Conservation (phyloP, 2,329 filamentous ascomycete species). For the Sporothrix humicola region DNA sequence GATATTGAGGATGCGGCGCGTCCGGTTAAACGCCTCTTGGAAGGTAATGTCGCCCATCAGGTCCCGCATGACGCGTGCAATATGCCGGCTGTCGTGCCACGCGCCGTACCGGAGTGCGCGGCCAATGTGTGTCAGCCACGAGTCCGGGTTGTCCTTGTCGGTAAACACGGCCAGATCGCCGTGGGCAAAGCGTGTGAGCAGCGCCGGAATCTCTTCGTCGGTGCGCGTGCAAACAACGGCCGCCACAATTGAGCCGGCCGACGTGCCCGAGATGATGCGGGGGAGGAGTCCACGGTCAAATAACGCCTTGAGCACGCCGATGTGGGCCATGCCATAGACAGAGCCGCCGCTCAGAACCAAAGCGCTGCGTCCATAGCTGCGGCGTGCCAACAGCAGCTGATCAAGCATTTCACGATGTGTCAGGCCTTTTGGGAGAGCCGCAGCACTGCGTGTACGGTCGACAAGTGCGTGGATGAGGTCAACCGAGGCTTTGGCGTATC, state of each 20-base stretch:
- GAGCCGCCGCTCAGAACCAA: constrained; percentile 83
- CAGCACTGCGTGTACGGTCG: constrained; percentile 56
- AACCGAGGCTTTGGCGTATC: constrained; percentile 80
- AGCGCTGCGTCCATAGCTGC: constrained; percentile 84
- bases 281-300: constrained; percentile 77
- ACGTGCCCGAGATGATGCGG: constrained; percentile 85
- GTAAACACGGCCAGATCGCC: constrained; percentile 85
- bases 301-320: constrained; percentile 82
- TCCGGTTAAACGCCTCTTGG: constrained; percentile 94
- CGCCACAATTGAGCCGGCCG: constrained; percentile 85
- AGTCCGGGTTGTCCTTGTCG: constrained; percentile 61
- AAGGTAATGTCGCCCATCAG: constrained; percentile 91
- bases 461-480: constrained; percentile 75
- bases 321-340: constrained; percentile 90
- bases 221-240: constrained; percentile 78
- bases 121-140: constrained; percentile 70
- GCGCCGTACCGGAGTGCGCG: constrained; percentile 80
- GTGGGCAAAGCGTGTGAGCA: constrained; percentile 74
- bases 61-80: constrained; percentile 79
- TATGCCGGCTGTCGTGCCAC: constrained; percentile 82
- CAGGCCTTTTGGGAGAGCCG: constrained; percentile 57
- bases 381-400: constrained; percentile 71
- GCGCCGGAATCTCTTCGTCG: constrained; percentile 75
- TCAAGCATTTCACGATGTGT: constrained; percentile 68
- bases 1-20: constrained; percentile 88